Conservation (phyloP, 108 stramenopile species). For the Aureococcus anophagefferens region DNA sequence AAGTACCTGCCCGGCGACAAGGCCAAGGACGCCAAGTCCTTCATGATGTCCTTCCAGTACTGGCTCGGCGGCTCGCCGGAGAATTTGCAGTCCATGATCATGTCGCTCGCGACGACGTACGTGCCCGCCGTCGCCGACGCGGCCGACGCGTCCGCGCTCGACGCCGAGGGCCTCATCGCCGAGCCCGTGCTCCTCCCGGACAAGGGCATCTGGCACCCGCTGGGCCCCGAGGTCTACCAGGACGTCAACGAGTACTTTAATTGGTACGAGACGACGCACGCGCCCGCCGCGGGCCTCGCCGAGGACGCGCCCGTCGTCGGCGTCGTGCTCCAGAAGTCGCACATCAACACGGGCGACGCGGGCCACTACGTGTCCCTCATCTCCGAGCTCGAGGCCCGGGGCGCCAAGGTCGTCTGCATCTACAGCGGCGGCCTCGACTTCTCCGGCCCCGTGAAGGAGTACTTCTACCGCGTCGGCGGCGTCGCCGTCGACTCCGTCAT, state of each 20-base stretch:
- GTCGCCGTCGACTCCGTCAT: slow-evolving; percentile 81
- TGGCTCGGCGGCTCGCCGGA: slow-evolving; percentile 91
- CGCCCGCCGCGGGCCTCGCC: slow-evolving; percentile 78
- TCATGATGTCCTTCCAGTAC: slow-evolving; percentile 98
- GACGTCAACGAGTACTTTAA: slow-evolving; percentile 65
- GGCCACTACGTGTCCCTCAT: slow-evolving; percentile 90
- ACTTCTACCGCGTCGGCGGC: slow-evolving; percentile 66
- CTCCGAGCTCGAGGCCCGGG: slow-evolving; percentile 84
- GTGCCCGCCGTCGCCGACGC: slow-evolving; percentile 62
- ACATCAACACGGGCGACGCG: slow-evolving; percentile 96
- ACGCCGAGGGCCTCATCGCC: slow-evolving; percentile 8
- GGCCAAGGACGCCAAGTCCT: slow-evolving; percentile 86
- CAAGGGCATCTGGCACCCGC: slow-evolving; percentile 95
- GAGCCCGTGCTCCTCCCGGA: slow-evolving; percentile 85
- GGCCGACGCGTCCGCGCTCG: background rate
- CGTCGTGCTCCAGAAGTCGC: slow-evolving; percentile 87
- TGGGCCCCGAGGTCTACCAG: slow-evolving; percentile 84
- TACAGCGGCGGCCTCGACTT: slow-evolving; percentile 94
- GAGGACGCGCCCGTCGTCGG: slow-evolving; percentile 78
- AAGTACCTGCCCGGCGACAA: slow-evolving; percentile 92
- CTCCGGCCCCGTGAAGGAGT: slow-evolving; percentile 87
- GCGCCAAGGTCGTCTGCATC: slow-evolving; percentile 73
- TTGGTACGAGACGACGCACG: slow-evolving; percentile 88
- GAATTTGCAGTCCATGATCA: slow-evolving; percentile 77
- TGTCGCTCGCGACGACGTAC: slow-evolving; percentile 83